phyloP scores from a whole-genome alignment of 371 early-diverging fungal genomes.

The Paraphysoderma sedebokerense region DNA sequence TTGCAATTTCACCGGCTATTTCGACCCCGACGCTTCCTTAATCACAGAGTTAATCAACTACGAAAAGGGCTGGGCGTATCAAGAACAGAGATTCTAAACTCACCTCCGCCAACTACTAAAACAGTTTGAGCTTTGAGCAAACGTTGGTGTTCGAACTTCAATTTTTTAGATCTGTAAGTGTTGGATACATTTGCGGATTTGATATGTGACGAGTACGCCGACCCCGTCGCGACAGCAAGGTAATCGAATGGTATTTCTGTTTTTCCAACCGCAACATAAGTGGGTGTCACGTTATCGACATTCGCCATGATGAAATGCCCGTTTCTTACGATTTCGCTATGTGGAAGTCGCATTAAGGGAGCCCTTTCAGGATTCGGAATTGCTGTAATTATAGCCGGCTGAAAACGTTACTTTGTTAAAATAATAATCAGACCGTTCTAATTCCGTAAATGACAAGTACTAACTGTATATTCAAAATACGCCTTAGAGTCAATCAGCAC shows the following conservation, averaged over 20 bases:
- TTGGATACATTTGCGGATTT: conserved; percentile 24
- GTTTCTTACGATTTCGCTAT: no score
- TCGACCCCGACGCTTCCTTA: conserved; percentile 29
- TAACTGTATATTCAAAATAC: background rate
- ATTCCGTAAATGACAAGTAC: no score
- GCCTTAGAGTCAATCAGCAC: background rate
- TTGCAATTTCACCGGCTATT: conserved; percentile 22
- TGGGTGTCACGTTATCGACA: no score
- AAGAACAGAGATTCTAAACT: no score
- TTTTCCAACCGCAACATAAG: conserved; percentile 15
- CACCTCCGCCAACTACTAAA: conserved; percentile 16
- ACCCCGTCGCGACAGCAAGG: conserved; percentile 48
- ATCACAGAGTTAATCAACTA: no score
- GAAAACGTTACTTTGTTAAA: no score
- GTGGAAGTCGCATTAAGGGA: no score
- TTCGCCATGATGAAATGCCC: no score
- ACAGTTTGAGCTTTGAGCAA: conserved; percentile 12
- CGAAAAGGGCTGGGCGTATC: no score
- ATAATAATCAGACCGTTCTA: no score
- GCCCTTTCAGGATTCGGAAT: no score
- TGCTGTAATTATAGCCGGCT: no score
- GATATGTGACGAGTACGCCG: conserved; percentile 30
- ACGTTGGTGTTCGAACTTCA: conserved; percentile 7
- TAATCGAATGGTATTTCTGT: conserved; percentile 47
- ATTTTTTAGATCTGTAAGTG: conserved; percentile 13